Percentiles rank a stretch among this genome's conserved stretches.
Evolutionary conservation across 2,329 filamentous ascomycete genomes (phyloP).

Genomic region (Aureobasidium sp.): DNA sequence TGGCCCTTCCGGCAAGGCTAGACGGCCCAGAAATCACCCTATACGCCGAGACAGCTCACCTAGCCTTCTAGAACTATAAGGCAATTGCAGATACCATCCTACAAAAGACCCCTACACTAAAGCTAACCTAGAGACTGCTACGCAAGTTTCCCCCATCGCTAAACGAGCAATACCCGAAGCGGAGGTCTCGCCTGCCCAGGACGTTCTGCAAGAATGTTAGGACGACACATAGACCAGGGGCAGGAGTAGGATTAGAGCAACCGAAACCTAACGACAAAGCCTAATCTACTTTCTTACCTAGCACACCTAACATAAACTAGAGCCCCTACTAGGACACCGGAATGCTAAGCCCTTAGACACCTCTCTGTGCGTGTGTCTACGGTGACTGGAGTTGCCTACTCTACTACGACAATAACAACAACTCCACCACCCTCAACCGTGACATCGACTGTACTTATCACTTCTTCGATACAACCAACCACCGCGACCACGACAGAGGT

Average conservation of each 20-base stretch:
- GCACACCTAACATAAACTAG: neutral
- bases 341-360: neutral
- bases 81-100: neutral
- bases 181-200: too few relatives aligned
- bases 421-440: too few relatives aligned
- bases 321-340: neutral
- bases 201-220: neutral
- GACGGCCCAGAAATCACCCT: neutral
- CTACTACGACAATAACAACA: too few relatives aligned
- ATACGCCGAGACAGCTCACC: neutral
- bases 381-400: too few relatives aligned
- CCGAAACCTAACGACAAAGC: neutral
- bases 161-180: too few relatives aligned
- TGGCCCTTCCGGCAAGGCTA: neutral
- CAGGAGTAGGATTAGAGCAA: neutral
- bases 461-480: too few relatives aligned
- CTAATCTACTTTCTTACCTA: neutral
- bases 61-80: neutral
- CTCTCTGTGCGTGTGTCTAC: too few relatives aligned
- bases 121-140: neutral
- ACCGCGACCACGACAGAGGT: too few relatives aligned
- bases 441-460: too few relatives aligned
- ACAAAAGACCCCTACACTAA: neutral
- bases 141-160: neutral
- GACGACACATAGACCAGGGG: neutral